Evolutionary conservation across 805 yeast species (phyloP), one percentile per base, ranked within the genome.

Genomic region (Blastobotrys attinorum): DNA sequence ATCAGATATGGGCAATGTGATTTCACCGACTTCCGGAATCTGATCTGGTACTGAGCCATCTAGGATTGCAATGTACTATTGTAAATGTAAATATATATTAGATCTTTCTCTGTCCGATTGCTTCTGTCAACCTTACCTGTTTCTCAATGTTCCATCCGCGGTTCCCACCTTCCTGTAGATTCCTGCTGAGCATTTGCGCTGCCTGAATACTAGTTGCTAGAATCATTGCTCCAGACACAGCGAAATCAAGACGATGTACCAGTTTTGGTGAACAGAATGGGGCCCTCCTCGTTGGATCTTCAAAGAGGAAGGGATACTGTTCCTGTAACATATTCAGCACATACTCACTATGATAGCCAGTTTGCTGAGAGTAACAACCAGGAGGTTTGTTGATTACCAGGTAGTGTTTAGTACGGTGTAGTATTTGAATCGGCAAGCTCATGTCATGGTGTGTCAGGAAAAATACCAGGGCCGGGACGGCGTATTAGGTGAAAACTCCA

Each of bases 331-430:
- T 45, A 4, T 44, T 33, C 10, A 34, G 31, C 7, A 50, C 47
- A 5, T 48, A 47, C 4, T 32, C 33, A 7, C 27, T 17, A 5
- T 20, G 20, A n/a, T 15, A 13, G 17, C 18, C 22, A 7, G 20
- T 11, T 20, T 45, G 50, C 33, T 51, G 55, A 10, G 53, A 47
- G 25, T 39, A 44, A 38, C 47, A 47, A 21, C 45, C 27, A 1
- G 55, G 51, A 7, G 48, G 50, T 31, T 51, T 51, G 32, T 51
- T 51, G 13, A 51, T 29, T 10, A 51, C 48, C 10, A 51, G 22
- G 33, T 31, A 51, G 35, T 51, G 53, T 18, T 35, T 47, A 16
- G 13, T 17, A 20, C n/a, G 20, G 31, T 13, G 20, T 13, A 42
- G 23, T 10, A 36, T 18, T n/a, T 42, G 40, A 15, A 40, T n/a